phyloP scores from a whole-genome alignment of 495 filamentous ascomycete genomes.

The Eremomyces bilateralis region DNA sequence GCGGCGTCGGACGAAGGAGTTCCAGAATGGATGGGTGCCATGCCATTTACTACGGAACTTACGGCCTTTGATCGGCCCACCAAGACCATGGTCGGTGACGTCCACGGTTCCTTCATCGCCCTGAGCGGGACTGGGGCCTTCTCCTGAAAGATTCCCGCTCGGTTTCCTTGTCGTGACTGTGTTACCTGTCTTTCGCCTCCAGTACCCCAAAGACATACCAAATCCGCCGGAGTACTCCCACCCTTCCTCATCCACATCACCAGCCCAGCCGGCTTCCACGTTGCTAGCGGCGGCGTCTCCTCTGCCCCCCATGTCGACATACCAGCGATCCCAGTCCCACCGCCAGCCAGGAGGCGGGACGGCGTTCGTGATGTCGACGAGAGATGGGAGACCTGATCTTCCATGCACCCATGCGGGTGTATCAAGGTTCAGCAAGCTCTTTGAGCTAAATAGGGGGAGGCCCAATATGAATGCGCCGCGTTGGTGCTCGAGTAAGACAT shows the following conservation, averaged over 20 bases:
- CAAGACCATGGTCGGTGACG: too few relatives aligned
- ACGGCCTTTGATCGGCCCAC: too few relatives aligned
- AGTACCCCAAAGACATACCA: too few relatives aligned
- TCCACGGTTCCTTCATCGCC: too few relatives aligned
- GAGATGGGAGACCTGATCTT: too few relatives aligned
- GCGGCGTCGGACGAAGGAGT: slow-evolving; percentile 73
- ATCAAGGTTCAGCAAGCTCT: slow-evolving; percentile 72
- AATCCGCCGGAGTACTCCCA: slow-evolving; percentile 94
- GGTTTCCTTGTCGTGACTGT: too few relatives aligned
- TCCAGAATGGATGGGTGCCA: slow-evolving; percentile 73
- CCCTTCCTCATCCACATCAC: slow-evolving; percentile 76
- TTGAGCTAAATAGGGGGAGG: slow-evolving; percentile 65
- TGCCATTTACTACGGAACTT: slow-evolving; percentile 55
- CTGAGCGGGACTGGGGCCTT: too few relatives aligned
- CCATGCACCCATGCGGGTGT: slow-evolving; percentile 66
- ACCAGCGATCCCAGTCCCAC: slow-evolving; percentile 92
- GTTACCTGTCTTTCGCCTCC: too few relatives aligned
- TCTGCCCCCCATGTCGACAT: slow-evolving; percentile 73
- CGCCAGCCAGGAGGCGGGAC: slow-evolving; percentile 89
- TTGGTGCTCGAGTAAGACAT: slow-evolving; percentile 82
- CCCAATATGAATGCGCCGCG: slow-evolving; percentile 55
- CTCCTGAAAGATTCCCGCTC: too few relatives aligned
- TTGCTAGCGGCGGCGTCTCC: too few relatives aligned
- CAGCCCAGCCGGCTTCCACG: too few relatives aligned
- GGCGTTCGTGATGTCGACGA: slow-evolving; percentile 73